Conservation (phyloP, 192 early-diverging fungal genomes). For the Coemansia sp. region DNA sequence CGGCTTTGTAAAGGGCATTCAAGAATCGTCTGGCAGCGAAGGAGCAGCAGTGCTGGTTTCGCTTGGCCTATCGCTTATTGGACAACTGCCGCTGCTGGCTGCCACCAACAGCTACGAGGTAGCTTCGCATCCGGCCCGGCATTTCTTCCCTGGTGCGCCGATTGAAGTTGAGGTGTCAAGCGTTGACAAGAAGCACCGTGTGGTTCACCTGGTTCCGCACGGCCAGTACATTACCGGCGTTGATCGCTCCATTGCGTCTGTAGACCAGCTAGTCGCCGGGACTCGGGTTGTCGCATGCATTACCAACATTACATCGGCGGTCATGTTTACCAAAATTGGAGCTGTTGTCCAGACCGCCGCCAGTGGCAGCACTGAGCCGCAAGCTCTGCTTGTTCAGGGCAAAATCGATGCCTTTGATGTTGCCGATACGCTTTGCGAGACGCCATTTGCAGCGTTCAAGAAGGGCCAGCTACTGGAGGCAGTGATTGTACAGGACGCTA, state of each 20-base stretch:
- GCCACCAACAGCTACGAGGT: constrained; percentile 28
- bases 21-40: constrained; percentile 8
- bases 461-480: constrained; percentile 35
- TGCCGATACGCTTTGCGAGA: constrained; percentile 45
- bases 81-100: constrained; percentile 22
- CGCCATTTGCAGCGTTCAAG: constrained; percentile 23
- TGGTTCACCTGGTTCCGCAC: constrained; percentile 21
- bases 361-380: neutral
- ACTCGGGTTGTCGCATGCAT: constrained; percentile 59
- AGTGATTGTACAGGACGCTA: constrained; percentile 12
- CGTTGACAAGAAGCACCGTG: constrained; percentile 22
- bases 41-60: constrained; percentile 18
- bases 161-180: constrained; percentile 44
- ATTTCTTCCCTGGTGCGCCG: constrained; percentile 37
- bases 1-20: constrained; percentile 55
- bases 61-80: constrained; percentile 24
- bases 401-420: constrained; percentile 64
- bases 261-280: constrained; percentile 59
- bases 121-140: constrained; percentile 16
- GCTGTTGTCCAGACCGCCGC: constrained; percentile 10
- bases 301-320: constrained; percentile 49
- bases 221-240: constrained; percentile 62
- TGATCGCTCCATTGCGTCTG: constrained; percentile 20
- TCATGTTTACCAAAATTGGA: constrained; percentile 59
- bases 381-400: constrained; percentile 54